These are phyloP conservation scores for Cyberlindnera nakhonratchasimensis DNA, from an alignment of 805 yeast genomes.

Conservation along the genomic window DNA sequence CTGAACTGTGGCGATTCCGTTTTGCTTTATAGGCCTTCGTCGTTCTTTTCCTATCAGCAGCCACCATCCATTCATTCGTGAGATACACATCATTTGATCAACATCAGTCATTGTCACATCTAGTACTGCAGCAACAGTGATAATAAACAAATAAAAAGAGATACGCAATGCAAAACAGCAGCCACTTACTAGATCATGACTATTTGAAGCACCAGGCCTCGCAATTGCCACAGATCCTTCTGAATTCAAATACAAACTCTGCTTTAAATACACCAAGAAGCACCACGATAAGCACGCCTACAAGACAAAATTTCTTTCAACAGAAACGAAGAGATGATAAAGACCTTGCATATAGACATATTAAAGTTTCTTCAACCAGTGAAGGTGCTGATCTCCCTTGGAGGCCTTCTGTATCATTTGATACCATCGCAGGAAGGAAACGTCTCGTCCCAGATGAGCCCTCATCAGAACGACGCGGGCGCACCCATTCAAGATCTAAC, in stretches of 20 bases:
- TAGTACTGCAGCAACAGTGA: neutral
- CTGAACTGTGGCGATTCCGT: neutral
- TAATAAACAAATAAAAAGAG: neutral
- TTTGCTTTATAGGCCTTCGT: too few species aligned
- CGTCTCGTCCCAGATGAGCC: neutral
- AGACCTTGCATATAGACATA: constrained; percentile 4
- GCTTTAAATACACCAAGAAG: constrained; percentile 1
- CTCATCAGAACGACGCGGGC: constrained; percentile 1
- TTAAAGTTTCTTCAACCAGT: neutral
- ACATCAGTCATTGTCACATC: too few species aligned
- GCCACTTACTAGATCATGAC: too few species aligned
- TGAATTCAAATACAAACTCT: constrained; percentile 10
- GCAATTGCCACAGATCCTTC: constrained; percentile 7
- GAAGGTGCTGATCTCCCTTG: neutral
- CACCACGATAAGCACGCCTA: constrained; percentile 1
- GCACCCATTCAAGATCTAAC: neutral
- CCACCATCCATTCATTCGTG: too few species aligned
- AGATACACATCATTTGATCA: too few species aligned
- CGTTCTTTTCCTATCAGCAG: too few species aligned
- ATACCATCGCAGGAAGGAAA: neutral
- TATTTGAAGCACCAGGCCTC: neutral
- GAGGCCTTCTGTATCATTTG: constrained; percentile 3
- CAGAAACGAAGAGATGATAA: neutral
- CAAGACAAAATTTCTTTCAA: neutral
- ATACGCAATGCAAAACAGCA: neutral